Evolutionary conservation across 2,329 filamentous ascomycete species (phyloP), one percentile per base, ranked within the genome.

Genomic region (Verticillium nonalfalfae): DNA sequence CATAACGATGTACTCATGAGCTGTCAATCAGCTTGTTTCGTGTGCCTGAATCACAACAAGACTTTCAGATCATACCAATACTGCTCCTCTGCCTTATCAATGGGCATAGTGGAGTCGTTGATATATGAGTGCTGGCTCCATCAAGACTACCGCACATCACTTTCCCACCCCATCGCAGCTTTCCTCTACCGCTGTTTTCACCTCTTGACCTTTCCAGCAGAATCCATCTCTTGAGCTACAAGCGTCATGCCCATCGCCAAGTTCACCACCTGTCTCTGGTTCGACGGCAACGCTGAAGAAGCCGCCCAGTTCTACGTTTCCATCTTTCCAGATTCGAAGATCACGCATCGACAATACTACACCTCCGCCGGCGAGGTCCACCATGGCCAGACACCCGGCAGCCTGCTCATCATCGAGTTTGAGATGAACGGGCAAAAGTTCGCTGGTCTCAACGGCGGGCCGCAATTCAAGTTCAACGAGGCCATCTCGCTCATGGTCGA

Each of bases 401-500:
- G 58, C 36, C 70, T 75, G 35, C 68, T 78, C 67, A 64, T 71
- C 1, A 72, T 78, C 26, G 66, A 70, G 39, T 80, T 80, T 66
- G 70, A 70, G 26, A 70, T 79, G 56, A 71, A 73, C 62, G 76
- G 76, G 15, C 71, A 73, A 21, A 66, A 65, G 5, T 81, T 79
- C 65, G 71, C 76, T 26, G 74, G 69, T 2, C 71, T 81, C 40
- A 80, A 81, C 64, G 78, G 79, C 61, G 78, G 78, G 1, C 72
- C 75, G 4, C 61, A 70, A 2, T 76, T 74, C 71, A 71, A 72
- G 26, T 75, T 76, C 67, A 77, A 62, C 65, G 72, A 73, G 36
- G 76, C 78, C 39, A 66, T 79, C 21, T 79, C 76, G 1, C 74
- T 81, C 67, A 73, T 76, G 67, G 70, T 81, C 66, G 69, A 74